phyloP scores from a whole-genome alignment of 2,329 filamentous ascomycete species.

The Pestalotiopsis fici region DNA sequence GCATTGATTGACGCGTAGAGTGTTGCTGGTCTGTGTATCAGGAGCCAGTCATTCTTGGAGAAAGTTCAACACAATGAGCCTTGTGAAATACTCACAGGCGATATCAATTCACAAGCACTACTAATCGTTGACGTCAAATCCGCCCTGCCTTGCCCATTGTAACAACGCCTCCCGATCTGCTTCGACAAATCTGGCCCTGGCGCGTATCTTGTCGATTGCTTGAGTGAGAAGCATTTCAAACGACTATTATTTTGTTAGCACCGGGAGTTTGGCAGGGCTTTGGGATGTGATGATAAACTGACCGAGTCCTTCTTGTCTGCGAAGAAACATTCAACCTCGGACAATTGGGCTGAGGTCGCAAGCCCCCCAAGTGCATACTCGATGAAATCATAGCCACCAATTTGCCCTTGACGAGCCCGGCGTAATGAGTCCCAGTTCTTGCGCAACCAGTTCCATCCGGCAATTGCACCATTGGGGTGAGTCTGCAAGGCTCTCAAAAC shows the following conservation, averaged over 20 bases:
- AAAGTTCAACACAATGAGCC: too few species aligned
- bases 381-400: not conserved
- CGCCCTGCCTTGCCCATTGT: not conserved
- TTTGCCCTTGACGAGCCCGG: not conserved
- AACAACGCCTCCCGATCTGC: slow-evolving; percentile 2
- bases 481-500: not conserved
- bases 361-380: not conserved
- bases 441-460: not conserved
- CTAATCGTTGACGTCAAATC: too few species aligned
- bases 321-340: slow-evolving; percentile 5
- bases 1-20: too few species aligned
- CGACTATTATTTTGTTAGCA: not conserved
- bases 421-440: not conserved
- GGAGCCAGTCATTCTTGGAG: too few species aligned
- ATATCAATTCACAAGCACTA: not conserved
- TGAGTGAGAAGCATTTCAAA: slow-evolving; percentile 1
- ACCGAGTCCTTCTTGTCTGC: not conserved
- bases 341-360: not conserved
- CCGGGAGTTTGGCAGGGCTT: too few species aligned
- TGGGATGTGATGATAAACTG: not conserved
- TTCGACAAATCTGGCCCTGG: not conserved
- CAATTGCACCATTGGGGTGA: slow-evolving; percentile 1
- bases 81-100: too few species aligned
- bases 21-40: too few species aligned
- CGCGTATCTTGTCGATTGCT: slow-evolving; percentile 1